Evolutionary conservation across 768 basidiomycete genomes (phyloP), one percentile per base, ranked within the genome.

Genomic region (Amanita jacksonii): DNA sequence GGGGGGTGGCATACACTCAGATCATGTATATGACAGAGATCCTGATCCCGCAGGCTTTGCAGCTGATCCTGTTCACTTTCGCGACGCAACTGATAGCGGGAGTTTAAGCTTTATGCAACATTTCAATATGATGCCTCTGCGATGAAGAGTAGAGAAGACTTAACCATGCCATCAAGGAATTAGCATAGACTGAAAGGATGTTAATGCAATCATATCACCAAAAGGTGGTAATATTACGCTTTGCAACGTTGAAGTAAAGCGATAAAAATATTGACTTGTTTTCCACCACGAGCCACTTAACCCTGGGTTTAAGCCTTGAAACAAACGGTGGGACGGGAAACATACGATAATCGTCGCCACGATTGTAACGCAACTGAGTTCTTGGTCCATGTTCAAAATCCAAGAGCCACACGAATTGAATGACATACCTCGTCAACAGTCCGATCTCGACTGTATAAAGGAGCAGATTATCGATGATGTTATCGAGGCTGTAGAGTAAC

Each of bases 301-400:
- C 19, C 12, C 18, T 19, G n/a, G 22, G 12, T 6, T 31, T 23
- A 38, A 20, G n/a, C n/a, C 12, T 13, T 24, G 2, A 43, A 13
- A 47, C 5, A 37, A 9, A 38, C 16, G 24, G 9, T 24, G 32
- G 12, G 10, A 23, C 19, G 12, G 20, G 4, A 13, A 2, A 60
- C 68, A 36, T 50, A 74, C 72, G 42, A 67, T 72, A 15, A 73
- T 59, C 69, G 74, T 67, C 2, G 72, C 68, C 16, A 69, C 56
- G 3, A 70, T 61, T 2, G 72, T 72, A 9, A 66, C 71, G 12
- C 68, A 64, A 35, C 66, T 68, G 42, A 10, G 15, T 15, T 27
- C 19, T 7, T 16, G 3, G 8, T 31, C 33, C 20, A 41, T 13
- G 28, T 4, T 28, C 27, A 18, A 36, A 25, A 15, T 33, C 15